Evolutionary conservation across 352 stramenopile species (phyloP), one percentile per base, ranked within the genome.

Genomic region (Thalassiosira sp.): DNA sequence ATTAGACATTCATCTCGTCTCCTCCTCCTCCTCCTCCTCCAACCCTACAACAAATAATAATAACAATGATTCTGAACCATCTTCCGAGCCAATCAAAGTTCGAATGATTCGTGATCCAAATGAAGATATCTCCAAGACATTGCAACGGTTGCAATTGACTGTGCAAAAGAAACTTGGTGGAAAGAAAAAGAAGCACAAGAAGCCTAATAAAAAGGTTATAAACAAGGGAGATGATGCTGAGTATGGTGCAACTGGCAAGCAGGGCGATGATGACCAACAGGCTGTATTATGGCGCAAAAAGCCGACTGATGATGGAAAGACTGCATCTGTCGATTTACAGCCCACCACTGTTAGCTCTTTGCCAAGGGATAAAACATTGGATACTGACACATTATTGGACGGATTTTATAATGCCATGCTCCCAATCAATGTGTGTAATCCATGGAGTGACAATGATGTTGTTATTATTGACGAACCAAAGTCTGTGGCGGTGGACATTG

Each of bases 61-160:
- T 27, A 16, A 68, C 46, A 2, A 28, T 25, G n/a, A 31, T 48
- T 45, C 35, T n/a, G n/a, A n/a, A 45, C 8, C 31, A 10, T 37
- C 31, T 8, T 45, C 35, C 3, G 24, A 53, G 11, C 22, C 16
- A 13, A 42, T 56, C 18, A 52, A 69, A 16, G 63, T 84, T 37
- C 76, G 63, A 20, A 81, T 84, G 71, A 71, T 63, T 42, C 46
- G 76, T 13, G 49, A 73, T 67, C 43, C 76, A 2, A 31, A 25
- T 10, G 80, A 87, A 76, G 45, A 37, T 11, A 59, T 68, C 15
- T 27, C 45, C 8, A 67, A 58, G 35, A 79, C 74, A 27, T 51
- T 83, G 2, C 51, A 72, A 16, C 42, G 82, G 60, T 58, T 89
- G 1, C 52, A 76, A 57, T 37, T 87, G 22, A 79, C 59, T n/a